Base-by-base conservation (phyloP, 2,329 filamentous ascomycete genomes). In the Chrysoporthe deuterocubensis region DNA sequence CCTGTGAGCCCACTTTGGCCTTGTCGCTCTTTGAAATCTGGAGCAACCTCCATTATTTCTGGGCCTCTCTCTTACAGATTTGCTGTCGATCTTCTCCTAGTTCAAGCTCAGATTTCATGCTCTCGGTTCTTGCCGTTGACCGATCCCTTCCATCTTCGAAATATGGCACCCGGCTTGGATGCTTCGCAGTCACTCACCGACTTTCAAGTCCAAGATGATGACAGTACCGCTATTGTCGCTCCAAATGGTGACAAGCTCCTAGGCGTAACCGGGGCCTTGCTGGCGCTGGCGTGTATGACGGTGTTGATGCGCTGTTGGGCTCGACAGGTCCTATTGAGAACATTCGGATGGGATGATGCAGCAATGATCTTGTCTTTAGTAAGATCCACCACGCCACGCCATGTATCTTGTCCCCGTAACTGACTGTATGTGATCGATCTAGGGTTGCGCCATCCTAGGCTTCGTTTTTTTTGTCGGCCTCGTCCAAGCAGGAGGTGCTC, bases 291-390 rank as follows among this genome's bases (percentile, higher is more conserved):
- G 14, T 61, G 42, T n/a, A 7, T 26, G 9, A 43, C 48, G 42
- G 59, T 61, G 43, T 42, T 61, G 42, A 34, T 61, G 42, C 59
- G 59, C 18, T 61, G 59, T 16, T 46, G 40, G 59, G 59, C 59
- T 61, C 59, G 59, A 34, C 59, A 61, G 59, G 59, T 61, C 59
- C 8, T 61, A 32, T 32, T 61, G 21, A 46, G 59, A 34, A 61
- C 59, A 26, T 61, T 61, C 42, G 59, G 59, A 13, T 46, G 11
- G 40, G 59, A 61, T 16, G 59, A 61, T 46, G 59, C 59, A 2
- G 59, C 59, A 8, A 61, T 61, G 59, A 32, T 61, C 8, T 46
- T 48, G 26, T 43, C 59, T n/a, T 16, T 61, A 13, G 59, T 61
- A 61, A 40, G 16, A 40, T 18, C 2, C 7, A 18, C 54, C 34